A percentile compares a stretch with the other conserved stretches of the same genome.
Conservation (phyloP, 2,329 filamentous ascomycete species). For the Pyrenochaeta sp. region DNA sequence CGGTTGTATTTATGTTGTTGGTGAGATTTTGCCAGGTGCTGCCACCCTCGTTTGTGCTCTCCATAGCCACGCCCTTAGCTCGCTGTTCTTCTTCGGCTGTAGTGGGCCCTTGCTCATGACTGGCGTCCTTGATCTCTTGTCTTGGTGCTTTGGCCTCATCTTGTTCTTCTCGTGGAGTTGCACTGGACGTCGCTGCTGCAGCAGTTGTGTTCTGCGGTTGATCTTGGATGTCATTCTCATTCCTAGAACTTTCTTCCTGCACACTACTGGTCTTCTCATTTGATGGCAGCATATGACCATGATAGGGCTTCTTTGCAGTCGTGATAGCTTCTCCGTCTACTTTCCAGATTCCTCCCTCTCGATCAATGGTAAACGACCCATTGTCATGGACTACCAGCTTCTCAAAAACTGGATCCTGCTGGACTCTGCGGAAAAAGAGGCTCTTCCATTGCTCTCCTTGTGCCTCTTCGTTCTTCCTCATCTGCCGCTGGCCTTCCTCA, state of each 20-base stretch:
- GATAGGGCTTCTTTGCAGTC: conserved; percentile 38
- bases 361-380: conserved; percentile 34
- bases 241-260: not conserved
- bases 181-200: conserved; percentile 2
- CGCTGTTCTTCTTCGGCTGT: not conserved
- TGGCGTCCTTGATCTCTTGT: not conserved
- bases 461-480: conserved; percentile 51
- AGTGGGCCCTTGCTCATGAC: not conserved
- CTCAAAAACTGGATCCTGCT: conserved; percentile 37
- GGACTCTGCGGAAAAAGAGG: conserved; percentile 52
- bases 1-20: not conserved
- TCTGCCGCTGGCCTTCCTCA: conserved; percentile 51
- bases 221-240: not conserved
- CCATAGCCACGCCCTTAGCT: not conserved
- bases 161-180: conserved; percentile 1
- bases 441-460: conserved; percentile 49
- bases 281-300: conserved; percentile 37
- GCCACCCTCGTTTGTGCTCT: not conserved
- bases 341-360: conserved; percentile 43
- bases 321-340: conserved; percentile 32
- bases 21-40: not conserved
- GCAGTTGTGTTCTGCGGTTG: not conserved
- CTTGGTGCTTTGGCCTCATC: conserved; percentile 1
- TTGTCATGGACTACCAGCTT: conserved; percentile 27
- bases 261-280: conserved; percentile 18